phyloP scores from a whole-genome alignment of 2,329 filamentous ascomycete genomes.

The Diplodia sapinea region DNA sequence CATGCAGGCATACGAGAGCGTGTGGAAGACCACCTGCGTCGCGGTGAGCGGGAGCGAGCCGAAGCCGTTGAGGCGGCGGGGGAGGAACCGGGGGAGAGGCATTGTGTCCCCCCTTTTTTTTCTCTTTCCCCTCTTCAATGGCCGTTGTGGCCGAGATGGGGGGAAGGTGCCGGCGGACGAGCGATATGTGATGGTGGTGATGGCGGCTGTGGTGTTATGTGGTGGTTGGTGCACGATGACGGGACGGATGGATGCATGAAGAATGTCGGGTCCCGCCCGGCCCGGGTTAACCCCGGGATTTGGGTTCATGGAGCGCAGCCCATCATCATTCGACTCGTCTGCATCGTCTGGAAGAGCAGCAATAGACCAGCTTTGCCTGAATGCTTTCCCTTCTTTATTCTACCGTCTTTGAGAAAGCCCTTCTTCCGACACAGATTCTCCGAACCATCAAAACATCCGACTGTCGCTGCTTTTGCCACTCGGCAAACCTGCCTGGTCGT shows the following conservation, averaged over 20 bases:
- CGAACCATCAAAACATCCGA: background rate
- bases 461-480: background rate
- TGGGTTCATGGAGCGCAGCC: background rate
- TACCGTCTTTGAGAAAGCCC: background rate
- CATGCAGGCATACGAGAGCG: constrained; percentile 32
- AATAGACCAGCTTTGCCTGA: background rate
- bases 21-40: constrained; percentile 30
- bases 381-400: background rate
- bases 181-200: background rate
- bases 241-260: no score
- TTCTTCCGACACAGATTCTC: background rate
- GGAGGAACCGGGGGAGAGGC: constrained; percentile 31
- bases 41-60: background rate
- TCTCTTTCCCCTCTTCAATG: background rate
- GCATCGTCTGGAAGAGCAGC: background rate
- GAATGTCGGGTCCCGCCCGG: no score
- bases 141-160: background rate
- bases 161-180: background rate
- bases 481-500: background rate
- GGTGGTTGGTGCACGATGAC: background rate
- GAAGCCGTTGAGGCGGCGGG: constrained; percentile 7
- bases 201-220: background rate
- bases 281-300: no score
- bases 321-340: background rate
- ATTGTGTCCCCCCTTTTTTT: constrained; percentile 36